These are phyloP conservation scores for Alnus glutinosa DNA, from an alignment of 306 rosid species.

Conservation along the genomic window DNA sequence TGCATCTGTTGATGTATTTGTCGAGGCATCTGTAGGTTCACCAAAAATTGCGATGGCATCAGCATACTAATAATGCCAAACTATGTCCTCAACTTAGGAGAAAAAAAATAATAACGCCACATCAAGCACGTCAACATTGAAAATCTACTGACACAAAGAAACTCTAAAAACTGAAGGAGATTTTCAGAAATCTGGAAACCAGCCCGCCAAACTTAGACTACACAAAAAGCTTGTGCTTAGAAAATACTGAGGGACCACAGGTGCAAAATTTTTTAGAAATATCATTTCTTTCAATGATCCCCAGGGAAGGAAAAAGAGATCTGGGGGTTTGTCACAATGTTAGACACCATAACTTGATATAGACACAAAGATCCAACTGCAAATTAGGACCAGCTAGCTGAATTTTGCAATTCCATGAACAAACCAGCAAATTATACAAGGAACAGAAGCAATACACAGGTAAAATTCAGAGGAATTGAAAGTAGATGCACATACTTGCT, in stretches of 20 bases:
- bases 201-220: not conserved
- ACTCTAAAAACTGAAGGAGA: not conserved
- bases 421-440: constrained; percentile 15
- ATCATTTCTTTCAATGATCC: not conserved
- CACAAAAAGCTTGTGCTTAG: not conserved
- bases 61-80: not conserved
- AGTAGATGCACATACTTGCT: constrained; percentile 55
- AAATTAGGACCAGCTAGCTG: not conserved
- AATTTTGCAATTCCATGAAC: constrained; percentile 1
- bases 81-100: not conserved
- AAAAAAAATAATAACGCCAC: not conserved
- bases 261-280: not conserved
- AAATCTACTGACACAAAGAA: constrained; percentile 2
- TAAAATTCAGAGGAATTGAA: constrained; percentile 16
- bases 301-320: not conserved
- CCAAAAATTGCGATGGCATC: constrained; percentile 12
- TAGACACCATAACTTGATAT: not conserved
- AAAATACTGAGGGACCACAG: not conserved
- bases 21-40: constrained; percentile 49
- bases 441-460: constrained; percentile 20
- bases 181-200: not conserved
- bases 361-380: not conserved
- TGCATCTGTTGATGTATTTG: constrained; percentile 81
- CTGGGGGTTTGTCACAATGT: not conserved
- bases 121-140: not conserved